Evolutionary conservation across 2,329 filamentous ascomycete genomes (phyloP).

Genomic region (Fusarium papillatum): DNA sequence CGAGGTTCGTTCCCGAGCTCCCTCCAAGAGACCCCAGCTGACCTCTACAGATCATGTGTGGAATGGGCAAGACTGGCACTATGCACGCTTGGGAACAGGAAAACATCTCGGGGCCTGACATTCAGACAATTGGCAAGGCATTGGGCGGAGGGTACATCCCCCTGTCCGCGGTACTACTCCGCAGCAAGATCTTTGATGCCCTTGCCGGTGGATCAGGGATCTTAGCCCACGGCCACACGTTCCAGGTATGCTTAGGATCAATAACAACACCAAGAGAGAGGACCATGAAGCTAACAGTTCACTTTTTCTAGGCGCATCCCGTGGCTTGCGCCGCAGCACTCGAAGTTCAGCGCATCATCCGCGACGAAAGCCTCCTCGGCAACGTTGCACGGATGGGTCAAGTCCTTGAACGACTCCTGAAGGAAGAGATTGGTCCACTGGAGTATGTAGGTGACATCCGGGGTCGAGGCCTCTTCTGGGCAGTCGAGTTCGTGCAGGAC

Average conservation of each 20-base stretch:
- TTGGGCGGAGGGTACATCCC: constrained; percentile 32
- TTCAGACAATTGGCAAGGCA: constrained; percentile 34
- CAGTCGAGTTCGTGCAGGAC: constrained; percentile 39
- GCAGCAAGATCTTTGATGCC: constrained; percentile 22
- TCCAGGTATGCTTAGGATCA: background rate
- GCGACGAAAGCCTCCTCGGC: constrained; percentile 10
- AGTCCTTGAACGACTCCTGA: constrained; percentile 29
- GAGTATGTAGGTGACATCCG: constrained; percentile 38
- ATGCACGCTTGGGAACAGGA: constrained; percentile 41
- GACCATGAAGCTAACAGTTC: background rate
- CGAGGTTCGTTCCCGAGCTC: constrained; percentile 1
- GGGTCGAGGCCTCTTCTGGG: constrained; percentile 37
- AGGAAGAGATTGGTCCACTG: constrained; percentile 15
- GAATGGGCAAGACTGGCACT: constrained; percentile 36
- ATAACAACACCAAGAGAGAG: rapidly evolving
- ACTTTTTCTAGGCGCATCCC: constrained; percentile 22
- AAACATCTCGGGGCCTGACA: constrained; percentile 30
- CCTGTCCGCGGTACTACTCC: constrained; percentile 24
- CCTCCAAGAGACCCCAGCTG: background rate
- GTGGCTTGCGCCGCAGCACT: constrained; percentile 30
- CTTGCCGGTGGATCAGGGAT: constrained; percentile 20
- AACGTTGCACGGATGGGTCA: constrained; percentile 21
- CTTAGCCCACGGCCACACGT: constrained; percentile 34
- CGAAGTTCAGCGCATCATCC: constrained; percentile 36
- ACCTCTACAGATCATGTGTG: constrained; percentile 37